A percentile compares a stretch with the other conserved stretches of the same genome.
Evolutionary conservation across 2,329 filamentous ascomycete genomes (phyloP).

Genomic region (Epichloe bromicola): DNA sequence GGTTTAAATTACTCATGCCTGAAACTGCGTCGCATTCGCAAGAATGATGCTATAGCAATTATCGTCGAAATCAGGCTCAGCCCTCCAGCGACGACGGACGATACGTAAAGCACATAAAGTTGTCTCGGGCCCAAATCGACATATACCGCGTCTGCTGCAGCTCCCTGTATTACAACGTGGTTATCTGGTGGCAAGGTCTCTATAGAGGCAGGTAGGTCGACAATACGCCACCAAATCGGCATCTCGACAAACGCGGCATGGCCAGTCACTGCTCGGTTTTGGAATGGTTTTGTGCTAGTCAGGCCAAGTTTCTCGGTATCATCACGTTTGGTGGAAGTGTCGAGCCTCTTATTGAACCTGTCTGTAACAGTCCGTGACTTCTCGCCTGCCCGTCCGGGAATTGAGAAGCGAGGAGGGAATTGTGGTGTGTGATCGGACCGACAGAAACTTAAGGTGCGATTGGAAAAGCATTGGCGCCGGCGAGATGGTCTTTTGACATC

Average conservation of each 20-base stretch:
- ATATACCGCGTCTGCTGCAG: not conserved
- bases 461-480: not conserved
- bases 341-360: not conserved
- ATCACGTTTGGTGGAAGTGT: not conserved
- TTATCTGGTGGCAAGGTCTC: not conserved
- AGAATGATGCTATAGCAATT: constrained; percentile 57
- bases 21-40: constrained; percentile 60
- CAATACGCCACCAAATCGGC: constrained; percentile 1
- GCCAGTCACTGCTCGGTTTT: not conserved
- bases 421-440: not conserved
- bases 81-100: constrained; percentile 28
- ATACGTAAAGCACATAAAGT: constrained; percentile 9
- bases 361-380: not conserved
- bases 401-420: not conserved
- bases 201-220: not conserved
- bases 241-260: constrained; percentile 1
- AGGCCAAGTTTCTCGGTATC: not conserved
- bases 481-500: not conserved
- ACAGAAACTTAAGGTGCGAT: not conserved
- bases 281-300: not conserved
- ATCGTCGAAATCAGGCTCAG: constrained; percentile 44
- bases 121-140: not conserved
- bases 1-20: constrained; percentile 38
- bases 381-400: not conserved
- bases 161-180: not conserved